These are phyloP conservation scores for Saxispiralis lemnorum DNA, from an alignment of 495 filamentous ascomycete genomes.

Conservation along the genomic window DNA sequence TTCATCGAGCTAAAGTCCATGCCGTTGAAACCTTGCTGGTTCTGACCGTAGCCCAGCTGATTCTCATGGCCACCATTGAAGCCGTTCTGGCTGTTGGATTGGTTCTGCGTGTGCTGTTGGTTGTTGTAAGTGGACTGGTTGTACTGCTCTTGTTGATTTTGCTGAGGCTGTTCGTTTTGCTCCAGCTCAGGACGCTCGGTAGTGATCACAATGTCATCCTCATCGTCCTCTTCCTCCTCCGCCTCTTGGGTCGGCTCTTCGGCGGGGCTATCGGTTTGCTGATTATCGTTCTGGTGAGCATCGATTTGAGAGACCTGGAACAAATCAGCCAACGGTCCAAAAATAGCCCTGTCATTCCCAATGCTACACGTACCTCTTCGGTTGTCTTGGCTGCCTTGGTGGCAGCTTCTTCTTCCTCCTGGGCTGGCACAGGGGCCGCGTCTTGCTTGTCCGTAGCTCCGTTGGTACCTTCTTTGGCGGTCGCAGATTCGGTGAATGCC, in stretches of 20 bases:
- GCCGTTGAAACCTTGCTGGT: slow-evolving; percentile 17
- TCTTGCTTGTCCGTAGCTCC: not conserved
- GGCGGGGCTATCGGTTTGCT: too few relatives aligned
- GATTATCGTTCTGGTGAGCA: not conserved
- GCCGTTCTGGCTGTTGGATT: not conserved
- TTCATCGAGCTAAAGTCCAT: slow-evolving; percentile 52
- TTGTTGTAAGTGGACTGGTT: not conserved
- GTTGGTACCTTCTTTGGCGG: not conserved
- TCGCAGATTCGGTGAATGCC: not conserved
- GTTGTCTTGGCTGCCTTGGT: not conserved
- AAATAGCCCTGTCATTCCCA: too few relatives aligned
- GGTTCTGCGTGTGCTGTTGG: slow-evolving; percentile 10
- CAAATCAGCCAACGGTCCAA: too few relatives aligned
- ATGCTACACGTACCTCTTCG: too few relatives aligned
- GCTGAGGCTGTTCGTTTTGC: slow-evolving; percentile 1
- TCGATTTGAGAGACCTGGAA: not conserved
- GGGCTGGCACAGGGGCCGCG: not conserved
- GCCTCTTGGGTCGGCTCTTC: not conserved
- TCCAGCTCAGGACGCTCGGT: slow-evolving; percentile 4
- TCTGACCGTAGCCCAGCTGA: slow-evolving; percentile 3
- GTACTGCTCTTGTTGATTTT: not conserved
- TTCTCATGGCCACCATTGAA: not conserved
- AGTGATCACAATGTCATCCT: slow-evolving; percentile 11
- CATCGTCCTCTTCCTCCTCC: slow-evolving; percentile 11
- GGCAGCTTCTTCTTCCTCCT: not conserved